A percentile compares a stretch with the other conserved stretches of the same genome.
phyloP scores from a whole-genome alignment of 177 flowering plant genomes.

The Vitis hybrid region DNA sequence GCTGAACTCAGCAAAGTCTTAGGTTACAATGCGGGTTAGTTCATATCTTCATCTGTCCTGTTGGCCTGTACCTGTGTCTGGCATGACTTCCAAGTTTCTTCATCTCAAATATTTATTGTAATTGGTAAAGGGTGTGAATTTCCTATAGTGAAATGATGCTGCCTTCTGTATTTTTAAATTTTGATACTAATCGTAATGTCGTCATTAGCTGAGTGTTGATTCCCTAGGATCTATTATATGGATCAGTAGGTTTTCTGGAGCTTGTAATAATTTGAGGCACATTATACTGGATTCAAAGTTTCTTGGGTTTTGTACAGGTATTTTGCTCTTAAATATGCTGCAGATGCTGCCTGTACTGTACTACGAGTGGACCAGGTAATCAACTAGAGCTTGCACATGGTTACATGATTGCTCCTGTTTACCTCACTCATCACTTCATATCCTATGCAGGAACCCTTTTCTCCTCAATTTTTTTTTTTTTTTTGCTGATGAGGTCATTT shows the following conservation, averaged over 20 bases:
- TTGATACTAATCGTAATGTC: neutral
- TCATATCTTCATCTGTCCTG: neutral
- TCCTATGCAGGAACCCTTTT: too few species aligned
- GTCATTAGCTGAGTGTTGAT: too few species aligned
- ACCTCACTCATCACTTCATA: too few species aligned
- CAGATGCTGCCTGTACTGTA: conserved; percentile 95
- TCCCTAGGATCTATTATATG: too few species aligned
- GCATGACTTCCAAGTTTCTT: neutral
- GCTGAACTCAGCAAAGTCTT: neutral
- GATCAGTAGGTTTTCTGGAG: neutral
- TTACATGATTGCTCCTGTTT: too few species aligned
- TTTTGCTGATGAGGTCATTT: too few species aligned
- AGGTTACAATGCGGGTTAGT: neutral
- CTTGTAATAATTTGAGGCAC: neutral
- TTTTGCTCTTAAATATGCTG: conserved; percentile 88
- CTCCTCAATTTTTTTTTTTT: too few species aligned
- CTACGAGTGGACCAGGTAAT: conserved; percentile 91
- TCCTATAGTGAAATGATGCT: neutral
- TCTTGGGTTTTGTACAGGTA: conserved; percentile 40
- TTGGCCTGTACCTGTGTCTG: neutral
- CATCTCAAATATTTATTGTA: too few species aligned
- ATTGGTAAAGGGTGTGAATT: too few species aligned
- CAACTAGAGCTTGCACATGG: neutral
- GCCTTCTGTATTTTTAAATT: neutral
- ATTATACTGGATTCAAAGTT: neutral